Evolutionary conservation across 1,284 basidiomycete genomes (phyloP), one percentile per base, ranked within the genome.

Genomic region (Rhodotorula sp.): DNA sequence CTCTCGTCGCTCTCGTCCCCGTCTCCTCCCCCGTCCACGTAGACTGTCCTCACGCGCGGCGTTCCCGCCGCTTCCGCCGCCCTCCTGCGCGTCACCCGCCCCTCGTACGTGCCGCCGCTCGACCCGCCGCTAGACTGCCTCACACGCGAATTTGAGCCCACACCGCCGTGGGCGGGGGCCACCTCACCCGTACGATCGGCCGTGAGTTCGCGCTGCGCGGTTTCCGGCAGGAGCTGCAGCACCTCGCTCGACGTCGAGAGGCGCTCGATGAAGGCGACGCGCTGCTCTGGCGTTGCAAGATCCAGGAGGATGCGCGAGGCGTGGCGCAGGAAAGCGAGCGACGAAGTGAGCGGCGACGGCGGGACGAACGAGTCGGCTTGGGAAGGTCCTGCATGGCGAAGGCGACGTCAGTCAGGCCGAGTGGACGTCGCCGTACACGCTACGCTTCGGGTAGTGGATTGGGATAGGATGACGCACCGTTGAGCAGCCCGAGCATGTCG

Each of bases 271-370:
- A 65, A 65, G 14, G 42, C 23, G 59, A 52, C 23, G 45, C 64
- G 64, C 50, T 73, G 71, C 4, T 34, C 23, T 4, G 52, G 57
- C 5, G 57, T 55, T 25, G 70, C 27, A 48, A 73, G 53, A 7
- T 23, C 16, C 52, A 67, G 8, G 45, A 64, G 61, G 57, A 59
- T 23, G 19, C 34, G 34, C 41, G 44, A 67, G 12, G 56, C 9
- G 21, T 7, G 21, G 64, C 68, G 64, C 2, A 70, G 64, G 48
- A 70, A 60, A 2, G 49, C 56, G 61, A 67, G 54, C 25, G 34
- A n/a, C 4, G 46, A 55, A 50, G 57, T 16, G n/a, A 50, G 34
- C 5, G 17, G 34, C 21, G 42, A 49, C 25, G 19, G 42, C 19
- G 46, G 4, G 17, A n/a, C 14, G 16, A 8, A 7, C 16, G 23